Evolutionary conservation across 2,329 filamentous ascomycete species (phyloP), one percentile per base, ranked within the genome.

Genomic region (Monosporascus sp.): DNA sequence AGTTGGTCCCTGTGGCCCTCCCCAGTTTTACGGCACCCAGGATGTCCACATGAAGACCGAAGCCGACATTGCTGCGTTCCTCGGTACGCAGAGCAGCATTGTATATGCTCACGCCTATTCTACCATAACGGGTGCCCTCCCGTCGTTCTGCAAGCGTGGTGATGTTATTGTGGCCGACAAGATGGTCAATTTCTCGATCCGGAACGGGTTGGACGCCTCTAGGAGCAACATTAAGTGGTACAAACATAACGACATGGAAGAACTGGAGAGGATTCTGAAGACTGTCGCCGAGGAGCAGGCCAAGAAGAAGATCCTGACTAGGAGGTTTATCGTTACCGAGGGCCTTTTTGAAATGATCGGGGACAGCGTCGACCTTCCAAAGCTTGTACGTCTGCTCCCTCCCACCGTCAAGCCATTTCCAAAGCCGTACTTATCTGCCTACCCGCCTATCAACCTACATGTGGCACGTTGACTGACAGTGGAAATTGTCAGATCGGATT

Each of bases 1-100:
- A 53, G 95, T 99, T 41, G 95, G 94, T 8, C 93, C 94, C 53
- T 99, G 94, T 69, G 94, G 94, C 20, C 94, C 94, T 19, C 94
- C 94, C 6, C 92, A 96, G 59, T 99, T 99, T 75, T 99, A 99
- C 74, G 94, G 92, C 60, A 99, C 91, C 35, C 93, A 97, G 70
- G 94, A 99, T 72, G 92, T 97, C 46, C 94, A 99, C 72, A 93
- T 97, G 84, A 94, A 95, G 77, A 91, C 91, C 17, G 94, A 99
- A 74, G 84, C 89, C 53, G 93, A 97, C 69, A 92, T 99, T 66
- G 91, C 94, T 24, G 82, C 88, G 9, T 96, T 93, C 68, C 74
- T 99, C 26, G 94, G 94, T 24, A 90, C 89, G 1, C 85, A 92
- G 52, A 86, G 88, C 35, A 95, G 91, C 67, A 97, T 99, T 61